Evolutionary conservation across 495 filamentous ascomycete species (phyloP).

Genomic region (Jackrogersella multiformis): DNA sequence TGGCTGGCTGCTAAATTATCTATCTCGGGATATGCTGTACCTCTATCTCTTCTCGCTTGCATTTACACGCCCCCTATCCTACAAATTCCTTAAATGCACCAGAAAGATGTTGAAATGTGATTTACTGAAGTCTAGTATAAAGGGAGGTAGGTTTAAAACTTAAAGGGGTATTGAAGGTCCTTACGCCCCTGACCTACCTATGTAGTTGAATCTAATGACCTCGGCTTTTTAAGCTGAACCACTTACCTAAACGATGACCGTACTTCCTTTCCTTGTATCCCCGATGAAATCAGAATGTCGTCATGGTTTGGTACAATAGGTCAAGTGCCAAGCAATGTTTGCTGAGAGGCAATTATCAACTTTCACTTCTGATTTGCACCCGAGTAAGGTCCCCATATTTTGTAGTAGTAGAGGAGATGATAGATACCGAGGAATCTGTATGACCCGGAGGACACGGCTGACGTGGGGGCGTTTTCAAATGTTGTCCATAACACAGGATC

Average conservation of each 20-base stretch:
- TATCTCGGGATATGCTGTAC: not conserved
- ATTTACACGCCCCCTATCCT: not conserved
- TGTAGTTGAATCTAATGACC: not conserved
- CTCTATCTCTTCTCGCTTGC: constrained; percentile 4
- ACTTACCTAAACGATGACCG: not conserved
- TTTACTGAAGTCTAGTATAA: not conserved
- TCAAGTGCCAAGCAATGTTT: not conserved
- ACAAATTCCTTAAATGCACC: not conserved
- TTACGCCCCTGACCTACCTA: not conserved
- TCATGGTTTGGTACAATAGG: not conserved
- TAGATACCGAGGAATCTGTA: not conserved
- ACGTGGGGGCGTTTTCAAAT: not conserved
- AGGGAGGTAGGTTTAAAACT: no score
- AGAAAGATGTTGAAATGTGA: not conserved
- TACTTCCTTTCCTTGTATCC: not conserved
- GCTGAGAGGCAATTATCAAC: not conserved
- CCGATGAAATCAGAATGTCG: not conserved
- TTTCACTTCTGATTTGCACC: not conserved
- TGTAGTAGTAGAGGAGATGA: constrained; percentile 1
- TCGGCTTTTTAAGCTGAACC: not conserved
- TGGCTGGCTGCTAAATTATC: not conserved
- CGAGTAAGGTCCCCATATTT: not conserved
- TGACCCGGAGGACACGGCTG: not conserved
- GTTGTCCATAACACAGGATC: constrained; percentile 6
- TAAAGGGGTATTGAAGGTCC: not conserved